Percentiles rank a stretch among this genome's conserved stretches.
phyloP scores from a whole-genome alignment of 257 asterid genomes.

The Nicotiana sylvestris region DNA sequence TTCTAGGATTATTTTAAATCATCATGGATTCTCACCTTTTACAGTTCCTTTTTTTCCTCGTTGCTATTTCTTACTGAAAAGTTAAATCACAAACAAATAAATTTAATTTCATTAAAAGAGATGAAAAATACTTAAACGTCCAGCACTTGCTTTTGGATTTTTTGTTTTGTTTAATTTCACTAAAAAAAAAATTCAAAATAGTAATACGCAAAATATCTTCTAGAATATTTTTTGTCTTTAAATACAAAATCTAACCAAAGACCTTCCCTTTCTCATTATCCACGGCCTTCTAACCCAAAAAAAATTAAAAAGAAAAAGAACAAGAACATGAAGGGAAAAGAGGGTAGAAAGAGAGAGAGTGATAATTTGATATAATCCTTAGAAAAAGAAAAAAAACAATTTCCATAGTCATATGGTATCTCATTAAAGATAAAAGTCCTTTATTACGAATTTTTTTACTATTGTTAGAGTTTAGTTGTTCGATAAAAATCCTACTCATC shows the following conservation, averaged over 20 bases:
- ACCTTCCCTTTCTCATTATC: too few relatives aligned
- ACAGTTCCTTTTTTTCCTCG: not conserved
- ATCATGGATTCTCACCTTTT: not conserved
- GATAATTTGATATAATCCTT: not conserved
- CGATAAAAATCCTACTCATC: too few relatives aligned
- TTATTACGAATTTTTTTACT: too few relatives aligned
- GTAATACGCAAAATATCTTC: too few relatives aligned
- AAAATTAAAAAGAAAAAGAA: not conserved
- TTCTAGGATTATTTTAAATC: not conserved
- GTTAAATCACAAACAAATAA: not conserved
- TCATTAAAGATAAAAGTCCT: too few relatives aligned
- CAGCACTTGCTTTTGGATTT: not conserved
- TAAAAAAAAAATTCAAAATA: too few relatives aligned
- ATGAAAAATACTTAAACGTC: not conserved
- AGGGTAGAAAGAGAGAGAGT: not conserved
- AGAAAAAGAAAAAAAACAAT: too few relatives aligned
- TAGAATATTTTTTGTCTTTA: too few relatives aligned
- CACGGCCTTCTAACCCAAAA: not conserved
- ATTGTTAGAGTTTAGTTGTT: too few relatives aligned
- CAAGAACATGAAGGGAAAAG: not conserved
- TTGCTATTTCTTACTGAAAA: not conserved
- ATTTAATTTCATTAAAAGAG: not conserved
- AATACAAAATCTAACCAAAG: too few relatives aligned
- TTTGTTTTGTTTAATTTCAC: too few relatives aligned
- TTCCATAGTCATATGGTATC: too few relatives aligned